Evolutionary conservation across 768 basidiomycete genomes (phyloP).

Genomic region (Mrakia frigida): DNA sequence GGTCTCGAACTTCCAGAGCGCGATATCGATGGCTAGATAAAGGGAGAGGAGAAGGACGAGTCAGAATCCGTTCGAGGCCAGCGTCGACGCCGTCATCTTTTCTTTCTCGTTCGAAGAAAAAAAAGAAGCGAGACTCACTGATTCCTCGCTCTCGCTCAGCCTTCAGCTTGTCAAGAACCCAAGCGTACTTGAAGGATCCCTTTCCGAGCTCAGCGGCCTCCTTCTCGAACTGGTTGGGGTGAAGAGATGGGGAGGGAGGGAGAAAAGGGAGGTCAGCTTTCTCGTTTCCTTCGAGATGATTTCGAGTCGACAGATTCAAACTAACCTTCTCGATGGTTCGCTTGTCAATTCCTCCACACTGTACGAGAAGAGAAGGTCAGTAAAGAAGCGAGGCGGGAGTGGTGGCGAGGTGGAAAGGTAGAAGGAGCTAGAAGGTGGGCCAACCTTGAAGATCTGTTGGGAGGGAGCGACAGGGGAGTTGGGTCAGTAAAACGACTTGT

Average conservation of each 20-base stretch:
- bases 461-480: background rate
- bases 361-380: conserved; percentile 42
- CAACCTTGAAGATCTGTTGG: conserved; percentile 2
- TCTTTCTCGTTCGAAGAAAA: too few species aligned
- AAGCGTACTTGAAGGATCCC: conserved; percentile 97
- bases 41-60: too few species aligned
- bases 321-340: conserved; percentile 74
- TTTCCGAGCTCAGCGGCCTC: conserved; percentile 99
- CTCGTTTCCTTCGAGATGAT: background rate
- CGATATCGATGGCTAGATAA: conserved; percentile 17
- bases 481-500: background rate
- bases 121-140: conserved; percentile 45
- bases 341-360: conserved; percentile 99
- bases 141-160: conserved; percentile 99
- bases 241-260: background rate
- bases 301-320: background rate
- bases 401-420: background rate
- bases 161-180: conserved; percentile 99
- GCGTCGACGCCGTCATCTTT: too few species aligned
- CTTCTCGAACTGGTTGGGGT: conserved; percentile 82
- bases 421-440: background rate
- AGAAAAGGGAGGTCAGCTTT: background rate
- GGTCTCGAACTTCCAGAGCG: conserved; percentile 96
- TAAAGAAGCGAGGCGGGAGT: background rate
- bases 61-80: background rate